phyloP scores from a whole-genome alignment of 352 stramenopile genomes.

The Pelagophyceae sp. region DNA sequence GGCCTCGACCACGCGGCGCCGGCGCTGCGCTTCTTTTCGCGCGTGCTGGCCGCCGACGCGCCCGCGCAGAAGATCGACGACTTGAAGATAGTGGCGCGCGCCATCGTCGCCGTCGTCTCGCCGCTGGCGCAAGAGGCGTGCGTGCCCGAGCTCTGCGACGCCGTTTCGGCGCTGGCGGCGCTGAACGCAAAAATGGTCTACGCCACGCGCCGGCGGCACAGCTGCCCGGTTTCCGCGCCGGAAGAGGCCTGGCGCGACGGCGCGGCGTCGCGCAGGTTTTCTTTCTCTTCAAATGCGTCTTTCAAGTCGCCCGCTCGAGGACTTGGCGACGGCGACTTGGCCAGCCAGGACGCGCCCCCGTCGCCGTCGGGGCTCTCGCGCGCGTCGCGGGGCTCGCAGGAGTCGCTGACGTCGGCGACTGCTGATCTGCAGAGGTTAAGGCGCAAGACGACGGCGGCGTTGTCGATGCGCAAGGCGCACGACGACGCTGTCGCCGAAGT shows the following conservation, averaged over 20 bases:
- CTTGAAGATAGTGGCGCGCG: not conserved
- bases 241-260: too few relatives aligned
- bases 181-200: too few relatives aligned
- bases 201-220: too few relatives aligned
- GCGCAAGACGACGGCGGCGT: not conserved
- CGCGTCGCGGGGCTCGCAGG: not conserved
- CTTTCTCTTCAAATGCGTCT: too few relatives aligned
- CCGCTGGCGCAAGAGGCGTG: too few relatives aligned
- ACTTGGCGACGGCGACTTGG: too few relatives aligned
- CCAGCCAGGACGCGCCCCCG: not conserved
- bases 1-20: not conserved
- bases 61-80: not conserved
- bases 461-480: not conserved
- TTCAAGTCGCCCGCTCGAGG: too few relatives aligned
- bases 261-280: too few relatives aligned
- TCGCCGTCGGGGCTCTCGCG: not conserved
- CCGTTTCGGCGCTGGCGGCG: not conserved
- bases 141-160: too few relatives aligned
- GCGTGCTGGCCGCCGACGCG: not conserved
- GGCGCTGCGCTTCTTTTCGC: not conserved
- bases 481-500: not conserved
- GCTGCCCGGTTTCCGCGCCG: too few relatives aligned
- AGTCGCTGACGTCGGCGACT: not conserved
- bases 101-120: not conserved
- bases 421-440: not conserved